Base-by-base conservation (phyloP, 139 green algal species). In the Parachlorella kessleri region DNA sequence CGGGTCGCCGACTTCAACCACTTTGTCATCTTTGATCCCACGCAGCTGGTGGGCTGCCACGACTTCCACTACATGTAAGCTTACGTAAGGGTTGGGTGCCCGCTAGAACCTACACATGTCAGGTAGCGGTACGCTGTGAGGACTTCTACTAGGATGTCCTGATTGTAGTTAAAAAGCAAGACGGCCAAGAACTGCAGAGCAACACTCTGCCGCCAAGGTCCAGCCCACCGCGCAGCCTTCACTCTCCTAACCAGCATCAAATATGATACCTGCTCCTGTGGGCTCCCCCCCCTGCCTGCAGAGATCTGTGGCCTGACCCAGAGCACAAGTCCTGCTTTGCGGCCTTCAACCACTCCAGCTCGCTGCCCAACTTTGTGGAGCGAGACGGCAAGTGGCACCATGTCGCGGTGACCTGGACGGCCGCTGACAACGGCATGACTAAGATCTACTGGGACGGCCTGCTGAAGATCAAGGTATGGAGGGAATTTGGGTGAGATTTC, bases 391-490 rank as follows among this genome's bases (percentile, higher is more conserved):
- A n/a, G 2, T 97, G 94, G 94, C 92, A 94, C 72, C 94, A 97
- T 79, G 55, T 97, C 54, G 94, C 94, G 9, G 91, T 97, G 30
- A 96, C 91, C 6, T 97, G 94, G 94, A 89, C 83, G 21, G 70
- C 82, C 1, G 81, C 76, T 0, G 72, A 90, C 30, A 75, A 92
- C 30, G 94, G 94, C 1, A 73, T 89, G n/a, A 96, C 87, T 23
- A 85, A 88, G 66, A 88, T 97, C 38, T 97, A 96, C 85, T 75
- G 91, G 72, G 91, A 97, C 70, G 93, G 93, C 3, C 84, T 94
- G 64, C 75, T 93, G 14, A 90, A 85, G 42, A 76, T 73, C 36
- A 82, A 82, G 48, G 48, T 59, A 18, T 18, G 21, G 48, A 18
- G 48, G 21, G 48, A 59, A n/a, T n/a, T n/a, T n/a, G n/a, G n/a